phyloP scores from a whole-genome alignment of 352 stramenopile species.

The Phytopythium mirpurense region DNA sequence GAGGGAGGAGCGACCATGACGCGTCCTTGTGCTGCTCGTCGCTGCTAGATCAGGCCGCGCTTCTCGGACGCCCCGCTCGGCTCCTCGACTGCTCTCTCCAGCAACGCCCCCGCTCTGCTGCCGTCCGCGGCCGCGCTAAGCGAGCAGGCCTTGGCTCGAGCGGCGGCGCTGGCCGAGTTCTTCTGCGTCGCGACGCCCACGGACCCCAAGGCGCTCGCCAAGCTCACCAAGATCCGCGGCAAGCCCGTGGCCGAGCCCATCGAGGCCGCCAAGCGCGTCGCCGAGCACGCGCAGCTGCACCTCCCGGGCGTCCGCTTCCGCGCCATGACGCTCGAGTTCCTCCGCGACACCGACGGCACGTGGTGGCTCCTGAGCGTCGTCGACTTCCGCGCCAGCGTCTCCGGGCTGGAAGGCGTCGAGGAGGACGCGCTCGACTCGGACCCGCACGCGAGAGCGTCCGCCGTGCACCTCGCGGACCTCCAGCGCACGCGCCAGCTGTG shows the following conservation, averaged over 20 bases:
- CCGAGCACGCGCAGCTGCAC: constrained; percentile 59
- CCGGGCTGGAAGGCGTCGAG: constrained; percentile 7
- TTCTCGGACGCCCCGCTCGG: constrained; percentile 11
- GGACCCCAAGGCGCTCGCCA: constrained; percentile 19
- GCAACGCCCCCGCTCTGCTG: neutral
- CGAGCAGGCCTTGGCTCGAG: constrained; percentile 22
- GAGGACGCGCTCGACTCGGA: constrained; percentile 3
- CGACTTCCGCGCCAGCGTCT: constrained; percentile 33
- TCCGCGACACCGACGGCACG: constrained; percentile 44
- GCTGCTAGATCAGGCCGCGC: constrained; percentile 33
- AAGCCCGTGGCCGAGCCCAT: constrained; percentile 45
- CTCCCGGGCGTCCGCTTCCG: constrained; percentile 52
- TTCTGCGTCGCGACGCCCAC: constrained; percentile 40
- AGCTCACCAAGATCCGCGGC: constrained; percentile 53
- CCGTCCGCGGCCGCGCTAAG: constrained; percentile 17
- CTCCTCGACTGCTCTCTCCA: neutral
- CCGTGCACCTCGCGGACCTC: constrained; percentile 35
- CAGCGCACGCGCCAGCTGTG: constrained; percentile 37
- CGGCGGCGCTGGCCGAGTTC: constrained; percentile 18
- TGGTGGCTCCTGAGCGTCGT: constrained; percentile 76
- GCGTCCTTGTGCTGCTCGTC: neutral
- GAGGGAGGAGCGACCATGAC: neutral
- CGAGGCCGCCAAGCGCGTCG: constrained; percentile 39
- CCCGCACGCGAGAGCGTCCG: constrained; percentile 22
- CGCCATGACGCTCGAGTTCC: constrained; percentile 60